Evolutionary conservation across 352 stramenopile genomes (phyloP).

Genomic region (Globisporangium spinosum): DNA sequence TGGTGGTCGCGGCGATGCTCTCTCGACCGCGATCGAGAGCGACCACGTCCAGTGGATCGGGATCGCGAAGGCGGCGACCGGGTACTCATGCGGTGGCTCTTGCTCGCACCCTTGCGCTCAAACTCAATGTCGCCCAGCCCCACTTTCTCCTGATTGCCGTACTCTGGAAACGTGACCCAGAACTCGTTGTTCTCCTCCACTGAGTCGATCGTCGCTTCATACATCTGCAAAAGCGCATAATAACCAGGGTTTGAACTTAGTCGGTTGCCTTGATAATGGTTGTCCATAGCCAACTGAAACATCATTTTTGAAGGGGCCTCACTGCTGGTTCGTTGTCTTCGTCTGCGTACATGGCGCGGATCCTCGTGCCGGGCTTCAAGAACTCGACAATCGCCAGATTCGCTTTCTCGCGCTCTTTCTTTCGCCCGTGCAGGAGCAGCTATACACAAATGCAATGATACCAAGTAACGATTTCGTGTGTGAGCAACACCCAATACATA

Average conservation of each 20-base stretch:
- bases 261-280: not conserved
- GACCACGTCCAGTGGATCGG: constrained; percentile 21
- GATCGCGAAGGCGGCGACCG: constrained; percentile 33
- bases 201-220: constrained; percentile 94
- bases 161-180: constrained; percentile 94
- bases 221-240: constrained; percentile 65
- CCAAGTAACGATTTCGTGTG: not conserved
- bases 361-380: constrained; percentile 84
- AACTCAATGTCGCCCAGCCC: constrained; percentile 93
- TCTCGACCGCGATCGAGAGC: constrained; percentile 36
- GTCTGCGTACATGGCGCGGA: constrained; percentile 94
- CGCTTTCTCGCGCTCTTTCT: constrained; percentile 58
- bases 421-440: constrained; percentile 68
- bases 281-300: not conserved
- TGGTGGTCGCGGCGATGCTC: constrained; percentile 29
- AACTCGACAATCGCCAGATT: constrained; percentile 73
- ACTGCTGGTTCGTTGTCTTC: constrained; percentile 92
- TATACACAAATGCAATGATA: constrained; percentile 29
- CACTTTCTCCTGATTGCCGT: constrained; percentile 95
- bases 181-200: constrained; percentile 83
- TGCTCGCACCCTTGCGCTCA: constrained; percentile 22
- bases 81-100: not conserved
- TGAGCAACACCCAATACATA: not conserved
- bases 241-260: not conserved
- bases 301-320: constrained; percentile 10